Base-by-base conservation (phyloP, 306 rosid genomes). In the Begonia peltatifolia region DNA sequence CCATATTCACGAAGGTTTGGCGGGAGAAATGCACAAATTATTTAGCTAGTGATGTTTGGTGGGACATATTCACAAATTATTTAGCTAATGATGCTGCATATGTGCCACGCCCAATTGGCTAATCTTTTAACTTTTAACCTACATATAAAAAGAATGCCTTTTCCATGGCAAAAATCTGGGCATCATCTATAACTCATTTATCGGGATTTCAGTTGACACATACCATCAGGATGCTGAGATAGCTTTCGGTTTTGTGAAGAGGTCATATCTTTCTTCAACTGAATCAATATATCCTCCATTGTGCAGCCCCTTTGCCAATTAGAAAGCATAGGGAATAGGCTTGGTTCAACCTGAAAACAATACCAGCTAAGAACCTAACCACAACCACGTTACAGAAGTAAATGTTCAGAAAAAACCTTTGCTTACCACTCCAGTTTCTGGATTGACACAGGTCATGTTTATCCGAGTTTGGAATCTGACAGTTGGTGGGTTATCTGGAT, bases 191-290 rank as follows among this genome's bases (percentile, higher is more conserved):
- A 41, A 22, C 60, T 50, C 22, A 16, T 46, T 22, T 35, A 69
- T 50, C 11, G 47, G 41, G 57, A 57, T 50, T 60, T 61, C 59
- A 59, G 54, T 14, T 22, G 15, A 63, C 80, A 23, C 49, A 30
- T 30, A 86, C 95, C 95, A 83, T 90, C 99, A 48, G 86, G 83
- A 60, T 95, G 95, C 75, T 90, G 99, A 69, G 82, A 67, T 63
- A 85, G 80, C 80, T 71, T 90, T 71, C 95, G 79, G 69, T 90
- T 90, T 65, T 90, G 99, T 47, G 99, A 94, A 56, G 88, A 83
- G 61, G 47, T 66, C 99, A 90, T 90, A 47, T 90, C 99, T 77
- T 90, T 90, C 86, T 90, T 90, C 84, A 90, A 63, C 60, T 83
- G 99, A 64, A 82, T 56, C 71, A 90, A 75, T 67, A 81, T 60